These are phyloP conservation scores for Rhytidhysteron rufulum DNA, from an alignment of 2,329 filamentous ascomycete species.

Conservation along the genomic window DNA sequence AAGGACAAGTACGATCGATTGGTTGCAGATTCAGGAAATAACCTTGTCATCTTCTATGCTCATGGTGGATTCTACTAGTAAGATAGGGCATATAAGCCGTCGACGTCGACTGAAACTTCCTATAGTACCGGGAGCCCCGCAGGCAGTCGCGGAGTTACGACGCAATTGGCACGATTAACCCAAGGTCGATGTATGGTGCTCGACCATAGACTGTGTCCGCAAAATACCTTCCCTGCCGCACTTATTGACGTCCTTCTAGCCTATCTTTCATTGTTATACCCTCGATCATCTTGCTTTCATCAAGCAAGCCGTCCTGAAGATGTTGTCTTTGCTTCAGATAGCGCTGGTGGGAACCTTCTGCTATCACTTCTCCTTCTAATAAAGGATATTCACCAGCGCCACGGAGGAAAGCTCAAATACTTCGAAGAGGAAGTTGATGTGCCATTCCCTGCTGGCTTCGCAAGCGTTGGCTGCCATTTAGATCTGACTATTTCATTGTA, in stretches of 20 bases:
- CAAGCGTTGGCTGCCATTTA: constrained; percentile 33
- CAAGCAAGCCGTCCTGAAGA: constrained; percentile 57
- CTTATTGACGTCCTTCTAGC: constrained; percentile 65
- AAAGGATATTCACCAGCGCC: constrained; percentile 51
- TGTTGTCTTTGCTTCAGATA: constrained; percentile 68
- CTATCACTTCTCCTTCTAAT: constrained; percentile 63
- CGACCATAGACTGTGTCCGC: constrained; percentile 69
- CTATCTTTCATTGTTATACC: constrained; percentile 68
- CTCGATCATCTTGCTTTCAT: constrained; percentile 62
- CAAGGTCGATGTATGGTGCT: constrained; percentile 65
- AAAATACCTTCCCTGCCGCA: constrained; percentile 67
- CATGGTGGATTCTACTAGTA: constrained; percentile 66
- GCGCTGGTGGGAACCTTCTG: constrained; percentile 66
- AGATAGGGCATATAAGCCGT: neutral
- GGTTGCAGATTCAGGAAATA: constrained; percentile 59
- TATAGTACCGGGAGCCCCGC: constrained; percentile 5
- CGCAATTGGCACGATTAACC: constrained; percentile 59
- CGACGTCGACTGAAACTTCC: neutral
- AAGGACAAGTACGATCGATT: constrained; percentile 59
- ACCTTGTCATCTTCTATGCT: constrained; percentile 63
- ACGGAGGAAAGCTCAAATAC: constrained; percentile 51
- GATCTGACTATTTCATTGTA: constrained; percentile 65
- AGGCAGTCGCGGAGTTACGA: constrained; percentile 31
- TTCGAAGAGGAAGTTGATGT: constrained; percentile 53
- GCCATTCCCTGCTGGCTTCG: constrained; percentile 61